phyloP scores from a whole-genome alignment of 2,329 filamentous ascomycete genomes.

The Diaporthe vexans region DNA sequence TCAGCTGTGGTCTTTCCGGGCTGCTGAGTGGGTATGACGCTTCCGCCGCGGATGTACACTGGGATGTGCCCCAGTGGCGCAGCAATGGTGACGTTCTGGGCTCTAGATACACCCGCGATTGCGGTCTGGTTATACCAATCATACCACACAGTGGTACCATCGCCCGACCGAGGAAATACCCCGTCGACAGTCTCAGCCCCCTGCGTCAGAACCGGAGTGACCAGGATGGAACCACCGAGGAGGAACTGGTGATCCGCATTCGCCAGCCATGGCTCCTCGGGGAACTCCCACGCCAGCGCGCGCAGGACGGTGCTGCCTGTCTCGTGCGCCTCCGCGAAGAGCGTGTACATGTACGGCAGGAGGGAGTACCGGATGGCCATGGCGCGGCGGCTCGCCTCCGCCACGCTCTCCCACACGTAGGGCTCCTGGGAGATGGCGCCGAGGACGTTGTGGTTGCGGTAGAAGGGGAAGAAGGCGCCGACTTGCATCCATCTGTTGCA shows the following conservation, averaged over 20 bases:
- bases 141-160: constrained; percentile 75
- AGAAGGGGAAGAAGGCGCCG: constrained; percentile 81
- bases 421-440: constrained; percentile 76
- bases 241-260: constrained; percentile 80
- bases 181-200: constrained; percentile 73
- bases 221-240: constrained; percentile 74
- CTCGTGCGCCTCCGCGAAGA: constrained; percentile 76
- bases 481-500: constrained; percentile 75
- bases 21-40: constrained; percentile 76
- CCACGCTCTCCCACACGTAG: constrained; percentile 77
- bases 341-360: constrained; percentile 82
- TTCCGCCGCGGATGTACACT: constrained; percentile 77
- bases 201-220: constrained; percentile 77
- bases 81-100: constrained; percentile 57
- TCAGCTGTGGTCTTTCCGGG: constrained; percentile 76
- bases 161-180: constrained; percentile 76
- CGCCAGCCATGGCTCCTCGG: constrained; percentile 76
- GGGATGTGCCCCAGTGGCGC: constrained; percentile 77
- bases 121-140: constrained; percentile 81
- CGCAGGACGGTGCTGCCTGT: constrained; percentile 80
- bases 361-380: constrained; percentile 80
- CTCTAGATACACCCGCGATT: constrained; percentile 55
- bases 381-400: constrained; percentile 73
- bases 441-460: constrained; percentile 80
- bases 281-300: constrained; percentile 81